Conservation (phyloP, 805 yeast species). For the Monosporozyma aerobia region DNA sequence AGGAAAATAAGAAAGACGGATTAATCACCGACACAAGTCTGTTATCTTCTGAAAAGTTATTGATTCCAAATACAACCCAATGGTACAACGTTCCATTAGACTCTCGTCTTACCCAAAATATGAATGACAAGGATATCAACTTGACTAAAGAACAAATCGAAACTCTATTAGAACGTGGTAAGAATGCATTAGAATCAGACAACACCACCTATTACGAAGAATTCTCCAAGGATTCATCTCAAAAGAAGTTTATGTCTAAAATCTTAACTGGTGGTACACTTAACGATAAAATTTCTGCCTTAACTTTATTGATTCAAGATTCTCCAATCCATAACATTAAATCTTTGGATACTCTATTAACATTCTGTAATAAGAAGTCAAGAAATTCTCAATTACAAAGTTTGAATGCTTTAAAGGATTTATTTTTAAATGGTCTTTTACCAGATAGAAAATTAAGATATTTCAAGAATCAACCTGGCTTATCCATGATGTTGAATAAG, state of each 20-base stretch:
- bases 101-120: constrained; percentile 15
- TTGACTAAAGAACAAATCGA: constrained; percentile 47
- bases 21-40: constrained; percentile 29
- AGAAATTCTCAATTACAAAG: constrained; percentile 90
- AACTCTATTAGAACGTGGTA: constrained; percentile 56
- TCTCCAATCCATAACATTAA: constrained; percentile 86
- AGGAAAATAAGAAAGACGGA: constrained; percentile 24
- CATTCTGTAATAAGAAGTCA: constrained; percentile 81
- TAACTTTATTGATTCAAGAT: constrained; percentile 87
- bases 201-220: constrained; percentile 63
- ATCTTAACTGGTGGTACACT: constrained; percentile 87
- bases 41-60: constrained; percentile 46
- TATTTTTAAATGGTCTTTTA: constrained; percentile 70
- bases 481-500: constrained; percentile 37
- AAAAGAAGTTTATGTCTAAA: constrained; percentile 79
- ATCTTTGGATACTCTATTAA: constrained; percentile 68
- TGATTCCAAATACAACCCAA: constrained; percentile 53
- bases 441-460: constrained; percentile 76
- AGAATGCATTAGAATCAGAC: constrained; percentile 56
- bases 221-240: constrained; percentile 67
- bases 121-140: constrained; percentile 15
- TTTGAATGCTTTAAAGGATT: constrained; percentile 81
- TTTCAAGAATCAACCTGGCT: constrained; percentile 66
- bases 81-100: constrained; percentile 64
- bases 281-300: constrained; percentile 88